Percentiles rank a stretch among this genome's conserved stretches.
Evolutionary conservation across 768 basidiomycete species (phyloP).

Genomic region (Boletellus ananiceps): DNA sequence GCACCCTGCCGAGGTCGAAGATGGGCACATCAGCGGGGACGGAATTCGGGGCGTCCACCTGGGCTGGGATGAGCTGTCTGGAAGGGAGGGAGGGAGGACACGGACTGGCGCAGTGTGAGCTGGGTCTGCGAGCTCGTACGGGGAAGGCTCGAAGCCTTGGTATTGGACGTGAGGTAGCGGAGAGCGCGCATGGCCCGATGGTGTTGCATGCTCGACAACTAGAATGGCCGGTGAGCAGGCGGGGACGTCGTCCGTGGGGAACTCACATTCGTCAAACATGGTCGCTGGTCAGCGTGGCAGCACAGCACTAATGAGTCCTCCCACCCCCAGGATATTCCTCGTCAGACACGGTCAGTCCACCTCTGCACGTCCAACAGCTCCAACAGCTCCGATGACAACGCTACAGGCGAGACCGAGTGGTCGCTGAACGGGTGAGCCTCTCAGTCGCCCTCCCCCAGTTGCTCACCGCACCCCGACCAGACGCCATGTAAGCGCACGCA

Average conservation of each 20-base stretch:
- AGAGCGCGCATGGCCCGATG: constrained; percentile 37
- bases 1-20: constrained; percentile 84
- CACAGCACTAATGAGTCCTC: constrained; percentile 32
- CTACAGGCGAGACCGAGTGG: constrained; percentile 89
- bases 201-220: constrained; percentile 86
- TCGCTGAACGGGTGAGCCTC: constrained; percentile 68
- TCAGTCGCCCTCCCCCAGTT: neutral
- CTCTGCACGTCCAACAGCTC: neutral
- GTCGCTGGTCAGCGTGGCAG: constrained; percentile 4
- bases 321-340: constrained; percentile 72
- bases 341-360: constrained; percentile 66
- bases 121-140: constrained; percentile 41
- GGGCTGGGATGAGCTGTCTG: constrained; percentile 7
- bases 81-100: neutral
- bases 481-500: constrained; percentile 48
- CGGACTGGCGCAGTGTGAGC: constrained; percentile 31
- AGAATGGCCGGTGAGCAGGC: constrained; percentile 1
- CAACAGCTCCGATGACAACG: constrained; percentile 3
- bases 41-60: constrained; percentile 31
- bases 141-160: constrained; percentile 84
- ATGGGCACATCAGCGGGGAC: constrained; percentile 48
- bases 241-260: neutral
- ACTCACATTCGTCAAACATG: constrained; percentile 70
- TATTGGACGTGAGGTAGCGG: constrained; percentile 63
- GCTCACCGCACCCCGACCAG: constrained; percentile 30